Evolutionary conservation across 2,329 filamentous ascomycete genomes (phyloP).

Genomic region (Chaetomiaceae sp.): DNA sequence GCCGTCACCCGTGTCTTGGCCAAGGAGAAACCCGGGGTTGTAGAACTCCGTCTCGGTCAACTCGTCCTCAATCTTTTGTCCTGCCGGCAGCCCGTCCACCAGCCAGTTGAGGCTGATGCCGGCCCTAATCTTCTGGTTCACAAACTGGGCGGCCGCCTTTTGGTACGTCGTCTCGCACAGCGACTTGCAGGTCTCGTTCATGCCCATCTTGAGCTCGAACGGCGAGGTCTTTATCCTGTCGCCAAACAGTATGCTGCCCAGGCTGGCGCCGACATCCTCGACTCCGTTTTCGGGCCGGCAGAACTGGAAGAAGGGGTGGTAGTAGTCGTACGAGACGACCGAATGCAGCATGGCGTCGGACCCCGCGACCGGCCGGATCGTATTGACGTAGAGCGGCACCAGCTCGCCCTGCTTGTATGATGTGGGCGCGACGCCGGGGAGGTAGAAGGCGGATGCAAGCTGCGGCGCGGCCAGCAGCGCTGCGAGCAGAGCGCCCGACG

Average conservation of each 20-base stretch:
- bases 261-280: slow-evolving; percentile 73
- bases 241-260: slow-evolving; percentile 95
- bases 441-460: slow-evolving; percentile 74
- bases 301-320: slow-evolving; percentile 80
- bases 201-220: slow-evolving; percentile 78
- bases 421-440: slow-evolving; percentile 89
- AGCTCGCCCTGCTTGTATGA: slow-evolving; percentile 75
- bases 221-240: slow-evolving; percentile 97
- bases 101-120: slow-evolving; percentile 94
- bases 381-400: slow-evolving; percentile 89
- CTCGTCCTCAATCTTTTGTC: slow-evolving; percentile 72
- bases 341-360: slow-evolving; percentile 76
- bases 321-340: slow-evolving; percentile 96
- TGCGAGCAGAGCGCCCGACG: slow-evolving; percentile 43
- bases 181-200: slow-evolving; percentile 80
- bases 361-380: slow-evolving; percentile 77
- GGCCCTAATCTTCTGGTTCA: slow-evolving; percentile 74
- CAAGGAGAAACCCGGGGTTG: slow-evolving; percentile 83
- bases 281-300: slow-evolving; percentile 74
- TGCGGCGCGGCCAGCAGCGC: slow-evolving; percentile 47
- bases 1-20: slow-evolving; percentile 46
- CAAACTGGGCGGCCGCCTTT: slow-evolving; percentile 63
- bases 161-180: slow-evolving; percentile 65
- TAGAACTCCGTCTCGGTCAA: slow-evolving; percentile 76
- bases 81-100: slow-evolving; percentile 87